Conservation (phyloP, 2,329 filamentous ascomycete genomes). For the Hansfordia pulvinata region DNA sequence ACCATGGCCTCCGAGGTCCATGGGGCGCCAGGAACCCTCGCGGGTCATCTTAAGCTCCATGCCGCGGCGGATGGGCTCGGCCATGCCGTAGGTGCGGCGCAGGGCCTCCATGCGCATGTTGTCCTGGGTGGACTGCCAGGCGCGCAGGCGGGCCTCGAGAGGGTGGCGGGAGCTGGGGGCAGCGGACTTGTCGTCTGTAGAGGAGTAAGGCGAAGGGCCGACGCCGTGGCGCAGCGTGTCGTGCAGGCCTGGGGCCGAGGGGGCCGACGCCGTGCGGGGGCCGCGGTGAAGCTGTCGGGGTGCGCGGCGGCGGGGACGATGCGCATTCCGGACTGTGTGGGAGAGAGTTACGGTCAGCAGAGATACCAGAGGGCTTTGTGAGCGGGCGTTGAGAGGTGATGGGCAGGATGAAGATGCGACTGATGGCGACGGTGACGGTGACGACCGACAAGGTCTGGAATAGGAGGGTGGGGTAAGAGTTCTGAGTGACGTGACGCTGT, state of each 20-base stretch:
- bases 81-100: slow-evolving; percentile 78
- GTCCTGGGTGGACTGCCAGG: slow-evolving; percentile 87
- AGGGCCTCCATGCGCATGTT: slow-evolving; percentile 77
- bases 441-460: no score
- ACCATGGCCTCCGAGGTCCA: slow-evolving; percentile 43
- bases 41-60: slow-evolving; percentile 91
- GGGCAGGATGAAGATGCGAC: not conserved
- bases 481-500: not conserved
- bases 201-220: slow-evolving; percentile 40
- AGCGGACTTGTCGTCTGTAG: slow-evolving; percentile 24
- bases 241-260: slow-evolving; percentile 84
- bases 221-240: slow-evolving; percentile 84
- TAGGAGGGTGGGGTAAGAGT: slow-evolving; percentile 1
- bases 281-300: slow-evolving; percentile 44
- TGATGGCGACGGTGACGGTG: no score
- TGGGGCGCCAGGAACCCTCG: slow-evolving; percentile 67
- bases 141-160: slow-evolving; percentile 76
- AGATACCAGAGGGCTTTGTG: no score
- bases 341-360: no score
- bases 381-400: no score
- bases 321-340: no score
- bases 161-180: slow-evolving; percentile 64
- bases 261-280: slow-evolving; percentile 52
- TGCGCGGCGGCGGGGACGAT: slow-evolving; percentile 64
- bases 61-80: slow-evolving; percentile 78